Evolutionary conservation across 2,329 filamentous ascomycete species (phyloP), one percentile per base, ranked within the genome.

Genomic region (Samsoniella hepiali): DNA sequence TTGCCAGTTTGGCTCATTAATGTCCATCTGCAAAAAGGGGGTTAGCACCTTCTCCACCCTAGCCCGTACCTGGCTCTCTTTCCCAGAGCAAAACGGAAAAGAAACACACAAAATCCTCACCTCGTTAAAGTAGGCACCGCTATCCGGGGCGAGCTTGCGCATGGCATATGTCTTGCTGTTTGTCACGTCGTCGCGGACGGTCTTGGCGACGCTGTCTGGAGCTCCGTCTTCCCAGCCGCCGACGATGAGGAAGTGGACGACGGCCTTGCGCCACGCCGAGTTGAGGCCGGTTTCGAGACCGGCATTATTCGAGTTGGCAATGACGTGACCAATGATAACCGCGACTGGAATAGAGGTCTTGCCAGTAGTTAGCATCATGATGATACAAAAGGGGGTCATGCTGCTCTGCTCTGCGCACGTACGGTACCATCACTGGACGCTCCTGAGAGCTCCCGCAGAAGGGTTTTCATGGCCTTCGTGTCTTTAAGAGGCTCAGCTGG

Each of bases 91-190:
- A 38, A 22, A 27, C n/a, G 8, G 8, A 4, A 22, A 27, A 22
- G 8, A 3, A 4, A 47, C 22, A 47, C n/a, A 27, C 3, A 17
- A 5, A 29, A 11, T 34, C 6, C 31, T 70, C 6, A 70, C 75
- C 65, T 79, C 77, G 55, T 78, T 78, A 63, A 76, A 70, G 65
- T 79, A 79, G 7, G 71, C 70, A 7, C 77, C 77, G 22, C 71
- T 74, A 50, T 72, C 67, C 2, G 76, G 76, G 3, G 75, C 73
- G 11, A 79, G 64, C 3, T 66, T 67, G 38, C 72, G 70, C 6
- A 75, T 67, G 3, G 69, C 68, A 32, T 64, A 67, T 15, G 65
- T 66, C 61, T 69, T 69, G 42, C 67, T 63, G 31, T 65, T 66
- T 3, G 70, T 72, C 44, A 72, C 63, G 56, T 71, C 67, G 49